phyloP scores from a whole-genome alignment of 257 asterid genomes.

The Echium plantagineum region DNA sequence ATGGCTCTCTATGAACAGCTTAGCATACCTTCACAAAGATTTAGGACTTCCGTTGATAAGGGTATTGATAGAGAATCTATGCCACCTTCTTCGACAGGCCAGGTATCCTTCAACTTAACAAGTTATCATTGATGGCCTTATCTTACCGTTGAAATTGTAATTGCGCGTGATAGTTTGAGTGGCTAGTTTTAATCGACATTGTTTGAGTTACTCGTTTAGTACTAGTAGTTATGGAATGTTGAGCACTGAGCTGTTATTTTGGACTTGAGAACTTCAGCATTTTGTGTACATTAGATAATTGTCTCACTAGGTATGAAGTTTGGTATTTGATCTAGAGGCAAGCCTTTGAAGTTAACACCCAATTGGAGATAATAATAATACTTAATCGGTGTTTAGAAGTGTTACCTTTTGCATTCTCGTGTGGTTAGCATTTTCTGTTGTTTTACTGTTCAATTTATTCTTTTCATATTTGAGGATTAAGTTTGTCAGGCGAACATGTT shows the following conservation, averaged over 20 bases:
- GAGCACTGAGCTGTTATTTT: too few relatives aligned
- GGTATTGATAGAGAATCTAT: conserved; percentile 7
- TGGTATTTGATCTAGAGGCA: neutral
- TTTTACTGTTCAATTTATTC: neutral
- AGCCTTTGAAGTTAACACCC: neutral
- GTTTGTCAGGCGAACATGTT: neutral
- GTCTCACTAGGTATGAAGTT: neutral
- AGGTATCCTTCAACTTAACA: conserved; percentile 31
- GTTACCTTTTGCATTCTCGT: neutral
- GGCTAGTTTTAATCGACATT: neutral
- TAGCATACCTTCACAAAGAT: conserved; percentile 77
- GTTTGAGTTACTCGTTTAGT: too few relatives aligned
- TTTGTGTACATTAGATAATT: neutral
- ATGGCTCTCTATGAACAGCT: conserved; percentile 97
- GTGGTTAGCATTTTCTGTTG: neutral
- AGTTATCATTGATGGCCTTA: neutral
- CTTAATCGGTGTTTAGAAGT: neutral
- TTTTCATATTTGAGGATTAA: neutral
- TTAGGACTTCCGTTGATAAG: conserved; percentile 17
- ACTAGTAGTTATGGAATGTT: too few relatives aligned
- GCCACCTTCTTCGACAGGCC: conserved; percentile 32
- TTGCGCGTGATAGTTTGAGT: neutral
- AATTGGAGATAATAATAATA: too few relatives aligned
- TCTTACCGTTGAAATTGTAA: neutral
- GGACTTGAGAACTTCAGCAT: neutral